Evolutionary conservation across 148 eudicot species (phyloP), one percentile per base, ranked within the genome.

Genomic region (Vaccinium vitisidaea): DNA sequence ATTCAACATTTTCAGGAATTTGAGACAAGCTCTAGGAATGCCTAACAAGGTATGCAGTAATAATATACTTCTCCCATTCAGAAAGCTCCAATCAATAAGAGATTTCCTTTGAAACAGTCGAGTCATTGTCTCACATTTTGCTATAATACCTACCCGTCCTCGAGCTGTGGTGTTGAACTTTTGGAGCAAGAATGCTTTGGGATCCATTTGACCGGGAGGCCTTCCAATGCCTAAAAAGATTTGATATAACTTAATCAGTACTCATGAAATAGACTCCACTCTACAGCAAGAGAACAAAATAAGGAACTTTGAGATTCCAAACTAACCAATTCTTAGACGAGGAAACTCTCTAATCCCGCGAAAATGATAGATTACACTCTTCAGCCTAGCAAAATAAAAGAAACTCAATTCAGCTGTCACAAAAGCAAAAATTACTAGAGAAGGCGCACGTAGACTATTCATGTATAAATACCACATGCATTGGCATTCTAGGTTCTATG

Each of bases 171-270:
- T 88, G 82, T 97, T 97, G 87, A 97, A 95, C 84, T 90, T 96
- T 79, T 97, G 98, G 74, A 97, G 98, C 88, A 97, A 85, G 84
- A 95, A 97, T 75, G 98, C 99, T 94, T 94, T 95, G 36, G 97
- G 98, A 89, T 96, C 99, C 99, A 95, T 94, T 92, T 94, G 98
- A 85, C 97, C 98, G 59, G 98, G 96, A 79, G 99, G 99, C 87
- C 91, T 90, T 36, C 99, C 99, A n/a, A 96, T 95, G 55, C 99
- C 98, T 95, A 86, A 86, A 49, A 87, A 73, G 65, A 27, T 73
- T 59, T 5, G 50, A 55, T 84, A 30, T 53, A 75, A 76, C 67
- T 55, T 73, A n/a, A 87, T 71, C 80, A 81, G 78, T 30, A 56
- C 77, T 52, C 12, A 54, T 82, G 39, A 61, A 65, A 55, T 52